Percentiles rank a stretch among this genome's conserved stretches.
These are phyloP conservation scores for Fraxinus ornus DNA, from an alignment of 305 asterid species.

Conservation along the genomic window DNA sequence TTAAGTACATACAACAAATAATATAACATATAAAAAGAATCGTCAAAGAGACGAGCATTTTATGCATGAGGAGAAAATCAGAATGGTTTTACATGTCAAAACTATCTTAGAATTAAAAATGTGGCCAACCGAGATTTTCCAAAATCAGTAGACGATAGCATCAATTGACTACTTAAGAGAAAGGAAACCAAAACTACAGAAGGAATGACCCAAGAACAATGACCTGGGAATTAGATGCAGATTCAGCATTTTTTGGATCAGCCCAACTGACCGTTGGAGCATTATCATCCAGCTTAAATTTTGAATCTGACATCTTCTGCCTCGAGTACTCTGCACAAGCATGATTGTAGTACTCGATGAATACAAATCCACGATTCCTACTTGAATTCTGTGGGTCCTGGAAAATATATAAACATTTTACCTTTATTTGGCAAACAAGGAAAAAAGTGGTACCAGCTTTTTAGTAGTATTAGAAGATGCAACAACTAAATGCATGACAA, in stretches of 20 bases:
- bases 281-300: slow-evolving; percentile 83
- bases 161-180: slow-evolving; percentile 11
- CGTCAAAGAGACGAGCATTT: neutral
- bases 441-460: neutral
- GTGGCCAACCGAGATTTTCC: neutral
- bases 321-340: slow-evolving; percentile 98
- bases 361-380: slow-evolving; percentile 89
- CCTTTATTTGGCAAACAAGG: neutral
- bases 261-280: slow-evolving; percentile 99
- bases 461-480: neutral
- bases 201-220: slow-evolving; percentile 5
- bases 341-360: slow-evolving; percentile 89
- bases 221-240: slow-evolving; percentile 81
- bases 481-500: slow-evolving; percentile 12
- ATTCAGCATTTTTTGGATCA: slow-evolving; percentile 83
- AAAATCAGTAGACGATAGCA: neutral
- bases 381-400: slow-evolving; percentile 87
- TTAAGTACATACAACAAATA: neutral
- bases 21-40: neutral
- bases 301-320: slow-evolving; percentile 73
- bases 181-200: neutral
- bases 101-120: neutral
- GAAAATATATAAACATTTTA: slow-evolving; percentile 21
- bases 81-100: slow-evolving; percentile 6
- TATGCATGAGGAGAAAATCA: neutral